Base-by-base conservation (phyloP, 73 alveolate species). In the Paramecium octaurelia region DNA sequence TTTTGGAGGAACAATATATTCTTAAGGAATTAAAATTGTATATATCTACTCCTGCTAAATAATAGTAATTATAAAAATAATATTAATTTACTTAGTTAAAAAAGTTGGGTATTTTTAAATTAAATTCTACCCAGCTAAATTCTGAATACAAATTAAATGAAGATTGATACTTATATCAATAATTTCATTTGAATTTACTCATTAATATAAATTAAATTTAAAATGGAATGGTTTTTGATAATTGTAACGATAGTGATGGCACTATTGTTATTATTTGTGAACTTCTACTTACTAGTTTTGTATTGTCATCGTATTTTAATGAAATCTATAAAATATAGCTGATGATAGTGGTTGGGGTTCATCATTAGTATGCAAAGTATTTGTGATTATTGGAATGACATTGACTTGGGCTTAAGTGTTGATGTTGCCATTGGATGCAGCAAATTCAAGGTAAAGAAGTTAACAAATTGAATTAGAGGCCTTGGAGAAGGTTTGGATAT, bases 21-120 rank as follows among this genome's bases (percentile, higher is more conserved):
- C 98, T 89, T 98, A 96, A 23, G 99, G 99, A 73, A 98, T 96
- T 36, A 98, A 87, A 92, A 8, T 98, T 98, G 95, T 97, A 98
- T 57, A 98, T 97, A 92, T 99, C 93, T 95, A 97, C 42, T 86
- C 94, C 98, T 44, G 58, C 12, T 11, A 44, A 6, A 14, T 48
- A 0, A 48, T 16, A 48, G 11, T 1, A 48, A 48, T 14, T 48
- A 12, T 48, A 48, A 16, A 40, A 40, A 40, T 40, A 40, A 40
- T 40, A 40, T 40, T 40, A 6, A 8, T 40, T 40, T 40, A 40
- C 48, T 6, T 7, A 40, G 48, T 40, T 40, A 40, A 7, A 40
- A 40, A 40, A 40, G 48, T 40, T 40, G n/a, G 12, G 48, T 40
- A 40, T 40, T 40, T 40, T 40, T 7, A 40, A 40, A 2, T 40